phyloP scores from a whole-genome alignment of 805 yeast species.

The Zygosaccharomyces rouxii region DNA sequence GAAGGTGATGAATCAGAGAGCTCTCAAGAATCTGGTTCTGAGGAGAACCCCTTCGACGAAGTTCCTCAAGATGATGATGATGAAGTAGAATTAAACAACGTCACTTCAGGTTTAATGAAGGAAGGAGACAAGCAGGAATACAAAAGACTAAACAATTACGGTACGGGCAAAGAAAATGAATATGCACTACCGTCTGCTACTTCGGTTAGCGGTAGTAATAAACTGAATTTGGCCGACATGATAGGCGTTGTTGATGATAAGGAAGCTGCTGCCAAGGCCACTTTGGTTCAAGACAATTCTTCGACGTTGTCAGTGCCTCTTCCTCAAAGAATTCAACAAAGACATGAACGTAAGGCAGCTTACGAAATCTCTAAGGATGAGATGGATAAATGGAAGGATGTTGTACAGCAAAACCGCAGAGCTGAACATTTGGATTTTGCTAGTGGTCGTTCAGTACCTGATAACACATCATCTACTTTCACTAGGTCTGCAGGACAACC shows the following conservation, averaged over 20 bases:
- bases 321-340: constrained; percentile 78
- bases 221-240: constrained; percentile 69
- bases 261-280: constrained; percentile 47
- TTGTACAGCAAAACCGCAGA: constrained; percentile 69
- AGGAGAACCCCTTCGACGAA: constrained; percentile 35
- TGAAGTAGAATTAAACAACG: constrained; percentile 51
- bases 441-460: constrained; percentile 39
- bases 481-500: constrained; percentile 43
- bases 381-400: constrained; percentile 83
- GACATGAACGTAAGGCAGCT: constrained; percentile 85
- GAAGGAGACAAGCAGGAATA: constrained; percentile 34
- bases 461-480: constrained; percentile 53
- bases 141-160: constrained; percentile 48
- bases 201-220: constrained; percentile 27
- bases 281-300: constrained; percentile 41
- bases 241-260: constrained; percentile 57
- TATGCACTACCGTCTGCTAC: constrained; percentile 55
- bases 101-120: constrained; percentile 37
- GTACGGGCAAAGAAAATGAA: constrained; percentile 62
- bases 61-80: constrained; percentile 43
- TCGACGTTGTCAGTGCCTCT: constrained; percentile 70
- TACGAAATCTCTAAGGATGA: constrained; percentile 84
- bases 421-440: constrained; percentile 87
- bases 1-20: constrained; percentile 18
- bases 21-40: constrained; percentile 26